Evolutionary conservation across 176 grass and related monocot genomes (phyloP), one percentile per base, ranked within the genome.

Genomic region (Melocanna baccifera): DNA sequence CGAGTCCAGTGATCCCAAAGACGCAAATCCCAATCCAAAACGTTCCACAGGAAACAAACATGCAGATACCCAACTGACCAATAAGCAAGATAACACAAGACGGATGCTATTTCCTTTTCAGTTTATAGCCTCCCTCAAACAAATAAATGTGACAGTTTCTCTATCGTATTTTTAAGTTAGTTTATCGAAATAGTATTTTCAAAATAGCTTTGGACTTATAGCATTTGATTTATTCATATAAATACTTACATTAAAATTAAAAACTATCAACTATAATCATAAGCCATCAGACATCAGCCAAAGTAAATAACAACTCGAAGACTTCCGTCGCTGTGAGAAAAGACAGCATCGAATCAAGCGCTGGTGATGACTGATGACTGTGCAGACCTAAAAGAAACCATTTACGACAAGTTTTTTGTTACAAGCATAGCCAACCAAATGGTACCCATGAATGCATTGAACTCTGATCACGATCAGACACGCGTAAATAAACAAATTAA

Each of bases 221-320:
- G 4, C 4, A 36, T 36, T 36, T 0, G 34, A 36, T 36, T 36
- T 0, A 0, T 36, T 36, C 1, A 0, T 2, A 5, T 0, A 36
- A 36, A 36, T 4, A 0, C 0, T 36, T 0, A 4, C 4, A 0
- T 0, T 36, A 36, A 5, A 36, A 4, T 0, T 0, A 36, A 36
- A 36, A 36, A 0, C 2, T 4, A 36, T n/a, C n/a, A n/a, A n/a
- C n/a, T n/a, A n/a, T n/a, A n/a, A n/a, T n/a, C n/a, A n/a, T n/a
- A n/a, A n/a, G n/a, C n/a, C n/a, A n/a, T n/a, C n/a, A n/a, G n/a
- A n/a, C n/a, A n/a, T n/a, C n/a, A n/a, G n/a, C n/a, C n/a, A n/a
- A n/a, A n/a, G n/a, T n/a, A n/a, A n/a, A n/a, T n/a, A n/a, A n/a
- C n/a, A n/a, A n/a, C n/a, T n/a, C n/a, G 19, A 37, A 9, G 77